Evolutionary conservation across 768 basidiomycete species (phyloP).

Genomic region (Myochromella boudieri): DNA sequence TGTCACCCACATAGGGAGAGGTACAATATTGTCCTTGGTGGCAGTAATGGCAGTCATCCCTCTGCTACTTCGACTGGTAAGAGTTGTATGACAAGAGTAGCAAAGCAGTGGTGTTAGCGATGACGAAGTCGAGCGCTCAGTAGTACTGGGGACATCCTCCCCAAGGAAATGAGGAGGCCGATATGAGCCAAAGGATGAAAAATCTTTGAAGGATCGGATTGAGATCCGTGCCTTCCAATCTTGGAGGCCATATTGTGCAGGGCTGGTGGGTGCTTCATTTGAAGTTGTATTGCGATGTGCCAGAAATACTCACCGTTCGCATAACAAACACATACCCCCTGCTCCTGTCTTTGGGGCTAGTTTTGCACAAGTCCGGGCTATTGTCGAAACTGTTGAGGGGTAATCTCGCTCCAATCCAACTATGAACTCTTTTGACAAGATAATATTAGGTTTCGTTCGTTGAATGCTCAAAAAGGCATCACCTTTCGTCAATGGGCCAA

Average conservation of each 20-base stretch:
- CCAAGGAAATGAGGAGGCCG: conserved; percentile 13
- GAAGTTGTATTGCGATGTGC: too few relatives aligned
- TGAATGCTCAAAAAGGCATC: conserved; percentile 2
- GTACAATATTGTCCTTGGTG: conserved; percentile 13
- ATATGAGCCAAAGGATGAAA: conserved; percentile 26
- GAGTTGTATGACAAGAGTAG: conserved; percentile 56
- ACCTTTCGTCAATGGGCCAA: conserved; percentile 72
- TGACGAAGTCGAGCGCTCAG: background rate
- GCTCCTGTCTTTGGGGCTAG: conserved; percentile 63
- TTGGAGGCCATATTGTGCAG: conserved; percentile 61
- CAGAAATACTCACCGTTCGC: conserved; percentile 59
- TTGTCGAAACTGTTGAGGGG: conserved; percentile 84
- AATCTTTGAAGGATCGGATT: conserved; percentile 52
- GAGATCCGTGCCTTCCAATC: conserved; percentile 77
- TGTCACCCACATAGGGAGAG: conserved; percentile 37
- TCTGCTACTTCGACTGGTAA: conserved; percentile 54
- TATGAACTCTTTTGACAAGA: conserved; percentile 63
- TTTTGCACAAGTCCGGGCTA: conserved; percentile 79
- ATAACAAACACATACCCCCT: conserved; percentile 54
- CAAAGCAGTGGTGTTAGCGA: conserved; percentile 44
- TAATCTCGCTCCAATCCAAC: conserved; percentile 78
- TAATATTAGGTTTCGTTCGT: background rate
- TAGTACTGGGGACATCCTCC: background rate
- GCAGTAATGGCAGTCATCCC: conserved; percentile 20
- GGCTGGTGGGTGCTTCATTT: conserved; percentile 37